Evolutionary conservation across 768 basidiomycete species (phyloP).

Genomic region (Amanita polypyramis): DNA sequence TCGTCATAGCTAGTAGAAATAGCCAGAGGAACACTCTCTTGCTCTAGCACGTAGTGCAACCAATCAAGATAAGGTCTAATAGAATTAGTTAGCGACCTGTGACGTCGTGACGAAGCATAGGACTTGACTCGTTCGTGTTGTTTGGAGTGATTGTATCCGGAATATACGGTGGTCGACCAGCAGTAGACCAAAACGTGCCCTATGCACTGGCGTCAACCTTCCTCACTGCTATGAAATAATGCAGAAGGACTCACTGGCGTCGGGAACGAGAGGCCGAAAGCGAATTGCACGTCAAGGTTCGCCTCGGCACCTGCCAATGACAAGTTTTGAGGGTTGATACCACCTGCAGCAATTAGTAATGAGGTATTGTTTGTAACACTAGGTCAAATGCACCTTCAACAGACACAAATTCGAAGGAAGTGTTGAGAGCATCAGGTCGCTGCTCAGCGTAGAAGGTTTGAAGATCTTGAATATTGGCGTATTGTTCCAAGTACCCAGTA

Average conservation of each 20-base stretch:
- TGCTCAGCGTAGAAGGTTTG: slow-evolving; percentile 37
- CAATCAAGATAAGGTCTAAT: slow-evolving; percentile 31
- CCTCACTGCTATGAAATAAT: background rate
- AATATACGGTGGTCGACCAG: slow-evolving; percentile 48
- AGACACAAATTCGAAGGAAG: slow-evolving; percentile 44
- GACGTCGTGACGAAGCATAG: slow-evolving; percentile 7
- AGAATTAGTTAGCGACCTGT: background rate
- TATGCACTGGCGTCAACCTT: slow-evolving; percentile 13
- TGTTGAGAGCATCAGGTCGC: slow-evolving; percentile 32
- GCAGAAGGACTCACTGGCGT: slow-evolving; percentile 26
- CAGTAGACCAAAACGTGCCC: slow-evolving; percentile 49
- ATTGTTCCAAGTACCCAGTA: slow-evolving; percentile 42
- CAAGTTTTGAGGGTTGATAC: slow-evolving; percentile 43
- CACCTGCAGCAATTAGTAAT: slow-evolving; percentile 28
- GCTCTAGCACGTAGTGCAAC: slow-evolving; percentile 42
- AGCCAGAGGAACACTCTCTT: slow-evolving; percentile 36
- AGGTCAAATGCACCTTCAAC: slow-evolving; percentile 32
- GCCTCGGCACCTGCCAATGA: slow-evolving; percentile 49
- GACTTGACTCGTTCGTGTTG: slow-evolving; percentile 26
- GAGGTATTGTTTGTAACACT: background rate
- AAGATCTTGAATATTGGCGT: slow-evolving; percentile 40
- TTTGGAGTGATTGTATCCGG: slow-evolving; percentile 30
- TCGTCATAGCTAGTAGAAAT: slow-evolving; percentile 66
- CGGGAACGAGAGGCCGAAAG: slow-evolving; percentile 49
- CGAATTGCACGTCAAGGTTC: slow-evolving; percentile 53